Evolutionary conservation across 2,329 filamentous ascomycete species (phyloP).

Genomic region (Orbilia javanica): DNA sequence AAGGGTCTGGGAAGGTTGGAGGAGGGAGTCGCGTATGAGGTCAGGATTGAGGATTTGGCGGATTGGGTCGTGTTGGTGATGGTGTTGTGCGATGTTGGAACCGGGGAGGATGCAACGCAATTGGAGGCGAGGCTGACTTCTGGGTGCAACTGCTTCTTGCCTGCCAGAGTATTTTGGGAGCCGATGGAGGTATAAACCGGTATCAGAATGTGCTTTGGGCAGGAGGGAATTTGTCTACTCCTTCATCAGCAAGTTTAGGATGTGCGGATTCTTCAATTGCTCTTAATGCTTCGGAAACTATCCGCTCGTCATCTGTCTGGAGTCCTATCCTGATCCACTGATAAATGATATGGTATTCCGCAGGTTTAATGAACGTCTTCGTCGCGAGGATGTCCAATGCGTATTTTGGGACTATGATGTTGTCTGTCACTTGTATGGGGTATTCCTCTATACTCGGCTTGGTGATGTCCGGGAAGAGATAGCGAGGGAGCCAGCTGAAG

Average conservation of each 20-base stretch:
- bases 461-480: conserved; percentile 14
- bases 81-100: conserved; percentile 5
- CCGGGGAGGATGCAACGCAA: background rate
- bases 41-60: background rate
- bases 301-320: conserved; percentile 17
- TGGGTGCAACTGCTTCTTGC: background rate
- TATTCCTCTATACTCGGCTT: conserved; percentile 13
- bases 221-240: background rate
- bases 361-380: conserved; percentile 24
- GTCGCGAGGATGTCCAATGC: conserved; percentile 19
- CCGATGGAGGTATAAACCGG: background rate
- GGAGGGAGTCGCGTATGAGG: background rate
- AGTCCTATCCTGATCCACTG: conserved; percentile 24
- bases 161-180: too few relatives aligned
- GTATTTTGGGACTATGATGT: conserved; percentile 21
- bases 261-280: conserved; percentile 6
- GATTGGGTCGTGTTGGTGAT: conserved; percentile 11
- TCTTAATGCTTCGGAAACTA: background rate
- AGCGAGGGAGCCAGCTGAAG: conserved; percentile 26
- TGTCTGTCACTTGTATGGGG: background rate
- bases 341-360: conserved; percentile 30
- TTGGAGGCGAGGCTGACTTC: background rate
- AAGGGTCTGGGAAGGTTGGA: conserved; percentile 57
- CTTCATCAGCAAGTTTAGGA: background rate
- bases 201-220: background rate